Evolutionary conservation across 352 stramenopile species (phyloP).

Genomic region (Pythium insidiosum): DNA sequence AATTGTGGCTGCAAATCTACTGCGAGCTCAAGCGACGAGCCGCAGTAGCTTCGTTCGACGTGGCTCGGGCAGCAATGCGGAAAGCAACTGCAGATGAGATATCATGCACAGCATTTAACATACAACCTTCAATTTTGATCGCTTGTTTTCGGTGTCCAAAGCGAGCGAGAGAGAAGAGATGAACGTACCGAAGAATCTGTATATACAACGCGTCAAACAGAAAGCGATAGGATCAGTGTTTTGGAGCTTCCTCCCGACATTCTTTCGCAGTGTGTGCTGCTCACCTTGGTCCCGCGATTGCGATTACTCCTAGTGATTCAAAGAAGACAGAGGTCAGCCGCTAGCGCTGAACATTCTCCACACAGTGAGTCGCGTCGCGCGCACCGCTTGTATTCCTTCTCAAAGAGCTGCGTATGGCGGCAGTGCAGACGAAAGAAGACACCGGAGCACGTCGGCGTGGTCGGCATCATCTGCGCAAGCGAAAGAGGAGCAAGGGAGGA

Average conservation of each 20-base stretch:
- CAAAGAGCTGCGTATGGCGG: conserved; percentile 11
- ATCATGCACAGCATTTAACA: no score
- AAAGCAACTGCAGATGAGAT: no score
- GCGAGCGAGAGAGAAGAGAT: not conserved
- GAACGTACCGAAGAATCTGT: not conserved
- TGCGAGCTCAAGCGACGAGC: conserved; percentile 14
- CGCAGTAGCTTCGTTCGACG: conserved; percentile 19
- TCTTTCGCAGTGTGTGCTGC: no score
- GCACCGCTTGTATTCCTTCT: conserved; percentile 17
- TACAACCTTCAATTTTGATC: no score
- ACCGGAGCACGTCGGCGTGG: conserved; percentile 6
- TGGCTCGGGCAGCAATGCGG: conserved; percentile 14
- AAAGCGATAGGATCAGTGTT: no score
- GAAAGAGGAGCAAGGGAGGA: no score
- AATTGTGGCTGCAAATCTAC: conserved; percentile 6
- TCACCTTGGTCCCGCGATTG: conserved; percentile 35
- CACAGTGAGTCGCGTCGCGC: not conserved
- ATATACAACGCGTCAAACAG: no score
- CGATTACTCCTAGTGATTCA: conserved; percentile 25
- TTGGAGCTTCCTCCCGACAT: no score
- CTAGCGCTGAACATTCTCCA: no score
- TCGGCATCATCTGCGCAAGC: conserved; percentile 5
- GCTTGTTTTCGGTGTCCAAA: no score
- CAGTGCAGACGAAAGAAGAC: conserved; percentile 15
- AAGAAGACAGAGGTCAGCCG: conserved; percentile 1